A percentile compares a stretch with the other conserved stretches of the same genome.
These are phyloP conservation scores for Diplocarpon mali DNA, from an alignment of 2,329 filamentous ascomycete species.

Conservation along the genomic window DNA sequence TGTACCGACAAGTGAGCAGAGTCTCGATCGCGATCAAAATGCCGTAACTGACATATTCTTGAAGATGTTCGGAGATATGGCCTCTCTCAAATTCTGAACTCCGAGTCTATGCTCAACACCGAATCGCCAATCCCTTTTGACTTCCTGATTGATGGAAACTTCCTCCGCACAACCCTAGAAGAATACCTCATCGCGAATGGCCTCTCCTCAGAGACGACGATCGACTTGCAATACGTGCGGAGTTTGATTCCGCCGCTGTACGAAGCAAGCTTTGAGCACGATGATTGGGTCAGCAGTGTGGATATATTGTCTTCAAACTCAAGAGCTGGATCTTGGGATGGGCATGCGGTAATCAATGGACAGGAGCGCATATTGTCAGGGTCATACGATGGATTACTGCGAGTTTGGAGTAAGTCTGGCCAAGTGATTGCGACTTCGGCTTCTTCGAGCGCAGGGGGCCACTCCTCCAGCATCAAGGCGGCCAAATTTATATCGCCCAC, in stretches of 20 bases:
- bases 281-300: constrained; percentile 89
- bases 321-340: constrained; percentile 45
- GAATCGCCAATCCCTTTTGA: constrained; percentile 67
- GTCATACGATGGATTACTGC: constrained; percentile 80
- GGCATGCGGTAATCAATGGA: constrained; percentile 37
- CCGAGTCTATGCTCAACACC: constrained; percentile 58
- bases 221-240: constrained; percentile 87
- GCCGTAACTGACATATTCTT: constrained; percentile 2
- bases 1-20: constrained; percentile 44
- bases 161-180: constrained; percentile 79
- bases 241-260: constrained; percentile 82
- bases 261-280: constrained; percentile 87
- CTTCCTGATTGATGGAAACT: constrained; percentile 90
- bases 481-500: constrained; percentile 71
- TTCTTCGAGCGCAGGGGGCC: constrained; percentile 55
- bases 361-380: constrained; percentile 76
- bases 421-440: constrained; percentile 69
- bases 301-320: constrained; percentile 67
- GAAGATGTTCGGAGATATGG: constrained; percentile 59
- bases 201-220: constrained; percentile 75
- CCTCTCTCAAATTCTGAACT: constrained; percentile 59
- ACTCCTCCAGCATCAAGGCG: constrained; percentile 67
- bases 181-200: constrained; percentile 81
- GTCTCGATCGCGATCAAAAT: not conserved
- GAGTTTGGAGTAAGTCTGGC: constrained; percentile 86